Evolutionary conservation across 768 basidiomycete species (phyloP), one percentile per base, ranked within the genome.

Genomic region (Rhizopogon salebrosus): DNA sequence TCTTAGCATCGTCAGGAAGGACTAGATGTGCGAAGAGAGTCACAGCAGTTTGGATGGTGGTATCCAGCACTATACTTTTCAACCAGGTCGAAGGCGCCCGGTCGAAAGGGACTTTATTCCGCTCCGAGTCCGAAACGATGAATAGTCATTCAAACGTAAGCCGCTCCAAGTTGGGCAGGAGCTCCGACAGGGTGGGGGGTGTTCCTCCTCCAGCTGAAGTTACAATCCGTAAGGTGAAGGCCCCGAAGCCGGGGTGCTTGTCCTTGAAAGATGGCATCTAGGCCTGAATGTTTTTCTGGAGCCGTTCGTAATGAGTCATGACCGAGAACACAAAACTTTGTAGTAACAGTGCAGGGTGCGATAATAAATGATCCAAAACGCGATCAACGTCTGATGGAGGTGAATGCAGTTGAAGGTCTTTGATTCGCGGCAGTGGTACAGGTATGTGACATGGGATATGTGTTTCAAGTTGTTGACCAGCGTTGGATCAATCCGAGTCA

Each of bases 191-290:
- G 13, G 61, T 43, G 20, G 26, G 14, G 13, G n/a, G n/a, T n/a
- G n/a, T n/a, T n/a, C n/a, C n/a, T n/a, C n/a, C n/a, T n/a, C n/a
- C n/a, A 74, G 6, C 59, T 49, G 35, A 72, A 54, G 50, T 61
- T 62, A 49, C 70, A 65, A 16, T 61, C 51, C 8, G 49, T 55
- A 2, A 75, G 57, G 39, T 70, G 64, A 5, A 75, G 56, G 11
- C 54, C 57, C 41, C 62, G 63, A 31, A 75, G 58, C 20, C 57
- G 61, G 27, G 68, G 64, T 24, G 62, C 60, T 8, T 68, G 57
- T 26, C 66, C 70, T 23, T 55, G 57, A 36, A 76, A 68, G 22
- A 72, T 60, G 8, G 43, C 40, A 64, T 11, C 74, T 13, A 57
- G 62, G 38, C 56, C 63, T n/a, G 52, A 52, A 40, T 54, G 49